Base-by-base conservation (phyloP, 352 stramenopile species). In the Phytophthora quininea region DNA sequence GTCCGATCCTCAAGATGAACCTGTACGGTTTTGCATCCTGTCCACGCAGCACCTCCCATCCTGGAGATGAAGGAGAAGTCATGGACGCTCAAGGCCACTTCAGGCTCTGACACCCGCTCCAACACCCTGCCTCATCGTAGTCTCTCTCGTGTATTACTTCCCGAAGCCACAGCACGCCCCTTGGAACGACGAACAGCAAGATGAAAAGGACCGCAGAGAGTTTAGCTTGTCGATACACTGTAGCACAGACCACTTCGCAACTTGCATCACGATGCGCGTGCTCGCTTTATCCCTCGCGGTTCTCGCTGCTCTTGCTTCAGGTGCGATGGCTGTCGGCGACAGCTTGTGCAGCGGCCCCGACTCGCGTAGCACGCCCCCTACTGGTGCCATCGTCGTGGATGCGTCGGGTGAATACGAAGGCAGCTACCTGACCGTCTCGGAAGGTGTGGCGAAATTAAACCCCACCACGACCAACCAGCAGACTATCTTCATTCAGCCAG, bases 341-440 rank as follows among this genome's bases (percentile, higher is more conserved):
- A 35, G 53, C 12, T 27, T 12, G 4, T 68, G 61, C 30, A 58
- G 33, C 35, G 62, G 62, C 8, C 46, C 62, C 3, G 64, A 64
- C 27, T 53, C 54, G 9, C 53, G 54, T 24, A 69, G 40, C 30
- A 38, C 29, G 7, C n/a, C 54, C 62, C 62, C 62, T 7, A 19
- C 37, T 19, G 53, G 47, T 52, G 57, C 70, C 35, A 58, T 74
- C 19, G 75, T 71, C 14, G 65, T 69, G 5, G 73, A 70, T 11
- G 53, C 50, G 14, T 67, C 62, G 2, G 62, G 62, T 40, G 37
- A 19, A 3, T 62, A 64, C 47, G n/a, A 11, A 30, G 62, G 54
- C 27, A 69, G 62, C 24, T 56, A 58, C 38, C 54, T 57, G 54
- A 69, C 52, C 1, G 52, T 68, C 1, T 47, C 61, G 6, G 61